Evolutionary conservation across 2,329 filamentous ascomycete genomes (phyloP), one percentile per base, ranked within the genome.

Genomic region (Claviceps monticola): DNA sequence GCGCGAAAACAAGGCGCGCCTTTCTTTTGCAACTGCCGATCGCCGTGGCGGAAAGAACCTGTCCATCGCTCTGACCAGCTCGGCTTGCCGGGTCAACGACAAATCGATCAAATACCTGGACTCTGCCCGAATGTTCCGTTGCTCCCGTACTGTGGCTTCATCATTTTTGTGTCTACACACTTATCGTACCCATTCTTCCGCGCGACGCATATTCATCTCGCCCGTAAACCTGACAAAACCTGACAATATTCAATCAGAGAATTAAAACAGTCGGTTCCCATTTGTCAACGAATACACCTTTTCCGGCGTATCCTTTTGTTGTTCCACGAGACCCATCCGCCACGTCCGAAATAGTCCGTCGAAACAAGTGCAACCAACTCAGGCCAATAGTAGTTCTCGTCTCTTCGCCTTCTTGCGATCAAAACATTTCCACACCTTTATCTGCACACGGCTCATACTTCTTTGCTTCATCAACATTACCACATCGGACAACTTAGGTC

Each of bases 1-100:
- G 16, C 34, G 26, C 21, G 42, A 9, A 34, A 46, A 19, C 34
- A 38, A 47, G 21, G n/a, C 6, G 13, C 13, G 11, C 23, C 17
- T 47, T 14, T 2, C 41, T 46, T 36, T 51, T 47, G 43, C 50
- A 47, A 52, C 53, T 54, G 53, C 53, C 53, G 50, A 52, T 54
- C 49, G 46, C 46, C 6, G 11, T 41, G 23, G 48, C 23, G 11
- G 7, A 8, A 19, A n/a, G 8, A 45, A 19, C n/a, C 29, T 36
- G 19, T 8, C 44, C 8, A 38, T 23, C n/a, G 37, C 37, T 26
- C 37, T 6, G 23, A 23, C 37, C 44, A 46, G 44, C 26, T 5
- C 7, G 42, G 11, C 23, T 45, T 29, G 23, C 23, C 23, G 23
- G 23, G 8, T 29, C 26, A 8, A 29, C 26, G 42, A 44, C 42